phyloP scores from a whole-genome alignment of 225 moss, liverwort and hornwort species.

The Anthoceros angustus region DNA sequence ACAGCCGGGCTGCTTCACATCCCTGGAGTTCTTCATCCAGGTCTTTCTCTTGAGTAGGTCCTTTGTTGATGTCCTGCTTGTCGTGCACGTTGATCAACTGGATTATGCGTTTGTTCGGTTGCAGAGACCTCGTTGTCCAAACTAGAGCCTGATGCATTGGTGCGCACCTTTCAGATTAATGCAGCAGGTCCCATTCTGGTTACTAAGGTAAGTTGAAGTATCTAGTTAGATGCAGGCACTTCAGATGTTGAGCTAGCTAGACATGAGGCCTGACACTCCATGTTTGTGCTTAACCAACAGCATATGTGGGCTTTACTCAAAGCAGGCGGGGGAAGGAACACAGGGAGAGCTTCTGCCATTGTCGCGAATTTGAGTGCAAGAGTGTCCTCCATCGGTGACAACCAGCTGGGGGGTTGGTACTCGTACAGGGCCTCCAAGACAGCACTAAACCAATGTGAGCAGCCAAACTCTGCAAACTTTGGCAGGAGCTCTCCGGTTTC shows the following conservation, averaged over 20 bases:
- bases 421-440: conserved; percentile 93
- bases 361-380: conserved; percentile 92
- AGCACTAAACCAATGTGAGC: conserved; percentile 79
- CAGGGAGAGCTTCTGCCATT: conserved; percentile 38
- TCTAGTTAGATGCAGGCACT: background rate
- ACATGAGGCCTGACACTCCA: background rate
- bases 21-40: conserved; percentile 53
- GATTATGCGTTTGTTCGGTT: conserved; percentile 5
- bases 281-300: conserved; percentile 19
- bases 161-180: conserved; percentile 58
- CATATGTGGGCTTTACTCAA: conserved; percentile 69
- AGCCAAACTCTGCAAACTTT: conserved; percentile 6
- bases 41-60: conserved; percentile 12
- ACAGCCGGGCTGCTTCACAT: conserved; percentile 83
- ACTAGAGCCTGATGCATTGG: conserved; percentile 46
- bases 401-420: conserved; percentile 87
- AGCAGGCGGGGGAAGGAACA: conserved; percentile 50
- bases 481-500: background rate
- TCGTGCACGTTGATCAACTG: background rate
- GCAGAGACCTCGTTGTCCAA: conserved; percentile 83
- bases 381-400: conserved; percentile 87
- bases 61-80: background rate
- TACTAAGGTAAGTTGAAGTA: conserved; percentile 41
- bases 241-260: background rate
- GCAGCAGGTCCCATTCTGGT: conserved; percentile 83